Evolutionary conservation across 1,284 basidiomycete genomes (phyloP), one percentile per base, ranked within the genome.

Genomic region (Abortiporus biennis): DNA sequence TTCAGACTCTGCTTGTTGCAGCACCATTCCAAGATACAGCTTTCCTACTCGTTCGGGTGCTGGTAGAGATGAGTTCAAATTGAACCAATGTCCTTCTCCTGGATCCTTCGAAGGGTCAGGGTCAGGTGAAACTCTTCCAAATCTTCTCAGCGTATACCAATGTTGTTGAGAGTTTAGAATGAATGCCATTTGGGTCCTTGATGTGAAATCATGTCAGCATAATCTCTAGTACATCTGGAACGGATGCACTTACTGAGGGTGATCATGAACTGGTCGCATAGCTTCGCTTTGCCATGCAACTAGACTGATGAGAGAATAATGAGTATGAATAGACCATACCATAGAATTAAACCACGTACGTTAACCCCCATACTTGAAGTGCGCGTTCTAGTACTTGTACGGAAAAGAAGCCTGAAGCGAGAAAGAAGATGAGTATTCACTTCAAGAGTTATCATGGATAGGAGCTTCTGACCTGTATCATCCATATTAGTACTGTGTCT

Each of bases 71-170:
- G 90, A 93, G 59, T 96, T 91, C 19, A 97, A 72, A 62, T 95
- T 93, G 68, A 91, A 96, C 90, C 92, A 96, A 55, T 84, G 81
- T 2, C 78, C 76, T 29, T 70, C 62, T 12, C 69, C 81, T 35
- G 62, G 66, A 55, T 80, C 73, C 13, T 51, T 50, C 17, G 67
- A 63, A 15, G 42, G 42, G 19, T 49, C 34, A 19, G 64, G 54
- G 40, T 68, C 57, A 3, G 71, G 48, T 1, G 66, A 50, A 39
- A 71, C 65, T 50, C 63, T 57, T 35, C 86, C 90, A 56, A 94
- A 95, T 17, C 88, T 79, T 29, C 92, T 82, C 17, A 95, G 69
- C 1, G 89, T 81, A 59, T 89, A 89, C 92, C 92, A 96, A 58
- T 95, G 92, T 42, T 86, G 80, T 30, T 84, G 69, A 38, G 86